Conservation (phyloP, 2,329 filamentous ascomycete species). For the Falciphora oryzae region DNA sequence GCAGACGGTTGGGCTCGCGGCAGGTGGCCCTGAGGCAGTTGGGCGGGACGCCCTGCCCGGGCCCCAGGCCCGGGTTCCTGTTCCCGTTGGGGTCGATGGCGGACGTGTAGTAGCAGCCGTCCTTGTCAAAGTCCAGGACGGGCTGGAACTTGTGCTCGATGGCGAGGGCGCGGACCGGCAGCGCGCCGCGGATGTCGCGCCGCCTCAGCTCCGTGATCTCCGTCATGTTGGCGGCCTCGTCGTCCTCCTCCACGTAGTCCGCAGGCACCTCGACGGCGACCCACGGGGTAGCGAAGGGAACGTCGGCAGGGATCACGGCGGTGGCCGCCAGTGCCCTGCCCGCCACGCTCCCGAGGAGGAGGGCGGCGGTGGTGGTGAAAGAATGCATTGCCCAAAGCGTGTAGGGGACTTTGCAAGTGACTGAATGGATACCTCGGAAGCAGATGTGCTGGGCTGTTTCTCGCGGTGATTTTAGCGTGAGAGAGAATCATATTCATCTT, state of each 20-base stretch:
- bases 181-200: not conserved
- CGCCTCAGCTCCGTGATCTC: not conserved
- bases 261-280: too few relatives aligned
- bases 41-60: not conserved
- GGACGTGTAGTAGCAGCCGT: conserved; percentile 6
- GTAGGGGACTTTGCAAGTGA: too few relatives aligned
- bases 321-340: too few relatives aligned
- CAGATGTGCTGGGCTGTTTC: too few relatives aligned
- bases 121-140: conserved; percentile 5
- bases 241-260: too few relatives aligned
- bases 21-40: conserved; percentile 17
- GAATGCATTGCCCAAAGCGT: not conserved
- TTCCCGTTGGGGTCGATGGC: not conserved
- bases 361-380: not conserved
- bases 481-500: too few relatives aligned
- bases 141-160: conserved; percentile 2
- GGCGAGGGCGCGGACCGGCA: not conserved
- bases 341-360: not conserved
- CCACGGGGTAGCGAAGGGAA: too few relatives aligned
- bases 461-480: too few relatives aligned
- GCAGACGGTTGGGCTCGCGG: conserved; percentile 27
- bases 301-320: too few relatives aligned
- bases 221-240: too few relatives aligned
- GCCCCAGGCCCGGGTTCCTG: not conserved
- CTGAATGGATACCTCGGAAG: too few relatives aligned